A percentile compares a stretch with the other conserved stretches of the same genome.
phyloP scores from a whole-genome alignment of 1,139 yeast genomes.

The Hemisphaericaspora lyxosophila region DNA sequence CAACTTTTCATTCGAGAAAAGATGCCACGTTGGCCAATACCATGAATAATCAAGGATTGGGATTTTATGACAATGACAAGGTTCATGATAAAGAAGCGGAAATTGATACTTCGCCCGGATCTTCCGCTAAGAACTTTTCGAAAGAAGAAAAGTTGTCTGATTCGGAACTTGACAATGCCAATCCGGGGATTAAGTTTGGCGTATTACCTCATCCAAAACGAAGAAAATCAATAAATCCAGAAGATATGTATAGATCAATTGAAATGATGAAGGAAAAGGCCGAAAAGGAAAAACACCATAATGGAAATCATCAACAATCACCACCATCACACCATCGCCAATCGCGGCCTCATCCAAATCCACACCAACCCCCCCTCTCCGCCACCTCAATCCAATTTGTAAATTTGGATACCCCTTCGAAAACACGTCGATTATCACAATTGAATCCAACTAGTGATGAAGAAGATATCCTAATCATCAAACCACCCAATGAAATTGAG shows the following conservation, averaged over 20 bases:
- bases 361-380: not conserved
- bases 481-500: constrained; percentile 75
- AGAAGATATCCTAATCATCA: constrained; percentile 80
- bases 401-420: constrained; percentile 9
- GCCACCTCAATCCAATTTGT: constrained; percentile 8
- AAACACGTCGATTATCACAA: constrained; percentile 8
- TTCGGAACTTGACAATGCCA: not conserved
- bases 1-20: constrained; percentile 24
- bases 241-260: constrained; percentile 81
- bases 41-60: constrained; percentile 37
- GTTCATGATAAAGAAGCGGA: constrained; percentile 7
- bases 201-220: constrained; percentile 39
- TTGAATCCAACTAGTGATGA: constrained; percentile 40
- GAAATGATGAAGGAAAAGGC: constrained; percentile 58
- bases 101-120: constrained; percentile 22
- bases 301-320: constrained; percentile 21
- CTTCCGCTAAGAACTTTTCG: not conserved
- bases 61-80: constrained; percentile 13
- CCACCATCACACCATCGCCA: constrained; percentile 13
- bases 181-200: constrained; percentile 56
- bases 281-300: constrained; percentile 16
- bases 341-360: not conserved
- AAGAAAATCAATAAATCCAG: constrained; percentile 63
- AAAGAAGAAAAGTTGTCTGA: constrained; percentile 5
- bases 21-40: constrained; percentile 22